Percentiles rank a stretch among this genome's conserved stretches.
Conservation (phyloP, 179 eudicot genomes). For the Beta lomatogona region DNA sequence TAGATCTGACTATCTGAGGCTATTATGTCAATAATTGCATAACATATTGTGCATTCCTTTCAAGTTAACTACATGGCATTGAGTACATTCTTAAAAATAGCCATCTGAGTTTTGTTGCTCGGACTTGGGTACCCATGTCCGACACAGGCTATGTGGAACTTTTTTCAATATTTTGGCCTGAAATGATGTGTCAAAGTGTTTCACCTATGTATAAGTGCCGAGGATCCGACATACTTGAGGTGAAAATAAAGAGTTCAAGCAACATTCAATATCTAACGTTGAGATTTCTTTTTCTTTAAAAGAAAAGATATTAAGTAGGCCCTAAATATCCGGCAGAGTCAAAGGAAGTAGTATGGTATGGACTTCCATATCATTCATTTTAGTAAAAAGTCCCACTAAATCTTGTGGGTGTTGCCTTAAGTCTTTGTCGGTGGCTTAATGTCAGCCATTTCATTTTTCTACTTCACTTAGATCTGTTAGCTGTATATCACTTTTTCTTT, state of each 20-base stretch:
- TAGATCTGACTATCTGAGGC: neutral
- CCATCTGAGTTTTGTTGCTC: no score
- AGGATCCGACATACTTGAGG: no score
- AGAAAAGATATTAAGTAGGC: neutral
- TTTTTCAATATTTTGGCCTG: no score
- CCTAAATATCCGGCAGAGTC: conserved; percentile 7
- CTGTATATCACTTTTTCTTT: neutral
- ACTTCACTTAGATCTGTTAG: neutral
- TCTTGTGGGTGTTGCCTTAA: conserved; percentile 11
- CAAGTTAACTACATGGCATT: no score
- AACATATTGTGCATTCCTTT: neutral
- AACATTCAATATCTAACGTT: no score
- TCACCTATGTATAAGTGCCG: no score
- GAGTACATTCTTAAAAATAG: neutral
- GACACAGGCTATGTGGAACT: no score
- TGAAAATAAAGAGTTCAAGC: no score
- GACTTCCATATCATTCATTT: conserved; percentile 7
- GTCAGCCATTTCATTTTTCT: neutral
- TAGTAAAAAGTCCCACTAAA: conserved; percentile 14
- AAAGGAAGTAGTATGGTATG: neutral
- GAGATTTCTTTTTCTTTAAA: neutral
- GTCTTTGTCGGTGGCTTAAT: conserved; percentile 21
- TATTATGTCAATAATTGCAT: no score
- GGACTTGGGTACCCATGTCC: no score
- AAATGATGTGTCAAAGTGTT: no score